Percentiles rank a stretch among this genome's conserved stretches.
Conservation (phyloP, 805 yeast genomes). For the Candida andamanensis region DNA sequence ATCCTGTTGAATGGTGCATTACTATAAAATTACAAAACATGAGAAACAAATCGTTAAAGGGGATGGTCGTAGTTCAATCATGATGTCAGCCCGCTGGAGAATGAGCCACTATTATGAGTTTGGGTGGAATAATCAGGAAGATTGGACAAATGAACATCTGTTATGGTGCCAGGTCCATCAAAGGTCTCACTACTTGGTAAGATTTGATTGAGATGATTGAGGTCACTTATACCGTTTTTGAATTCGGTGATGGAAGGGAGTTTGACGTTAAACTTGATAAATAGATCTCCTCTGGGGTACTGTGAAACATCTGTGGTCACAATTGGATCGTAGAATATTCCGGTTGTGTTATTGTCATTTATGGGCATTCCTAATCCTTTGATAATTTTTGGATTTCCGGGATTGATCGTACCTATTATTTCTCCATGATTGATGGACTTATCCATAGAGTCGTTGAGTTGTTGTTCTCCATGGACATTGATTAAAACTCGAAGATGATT, state of each 20-base stretch:
- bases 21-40: too few species aligned
- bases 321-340: constrained; percentile 24
- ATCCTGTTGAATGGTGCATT: too few species aligned
- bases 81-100: too few species aligned
- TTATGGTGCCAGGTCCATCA: not conserved
- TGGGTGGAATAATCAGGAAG: constrained; percentile 5
- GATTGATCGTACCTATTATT: constrained; percentile 50
- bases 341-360: constrained; percentile 18
- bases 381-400: constrained; percentile 44
- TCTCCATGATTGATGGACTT: constrained; percentile 27
- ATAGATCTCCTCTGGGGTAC: constrained; percentile 32
- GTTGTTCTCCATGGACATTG: constrained; percentile 30
- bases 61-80: too few species aligned
- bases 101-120: too few species aligned
- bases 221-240: constrained; percentile 17
- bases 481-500: constrained; percentile 24
- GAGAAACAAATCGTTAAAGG: too few species aligned
- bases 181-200: constrained; percentile 13
- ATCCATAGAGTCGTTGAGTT: constrained; percentile 13
- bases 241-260: constrained; percentile 29
- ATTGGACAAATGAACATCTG: constrained; percentile 8
- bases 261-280: constrained; percentile 34
- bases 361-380: constrained; percentile 63
- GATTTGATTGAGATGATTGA: constrained; percentile 15
- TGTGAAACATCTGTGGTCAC: constrained; percentile 13